Evolutionary conservation across 148 eudicot genomes (phyloP).

Genomic region (Amaranthus palmeri): DNA sequence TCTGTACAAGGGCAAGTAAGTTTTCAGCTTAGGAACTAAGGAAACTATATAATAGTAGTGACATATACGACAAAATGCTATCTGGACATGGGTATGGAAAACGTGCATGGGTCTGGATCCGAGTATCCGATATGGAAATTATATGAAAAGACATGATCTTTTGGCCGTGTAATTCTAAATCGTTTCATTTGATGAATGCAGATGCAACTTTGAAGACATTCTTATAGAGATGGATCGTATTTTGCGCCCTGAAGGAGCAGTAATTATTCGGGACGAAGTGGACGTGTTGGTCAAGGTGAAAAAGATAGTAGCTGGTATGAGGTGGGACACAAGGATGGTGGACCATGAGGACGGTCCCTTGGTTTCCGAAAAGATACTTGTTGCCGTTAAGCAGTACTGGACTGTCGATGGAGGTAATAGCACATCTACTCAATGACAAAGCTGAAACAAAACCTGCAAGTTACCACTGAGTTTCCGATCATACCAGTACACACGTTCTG

Average conservation of each 20-base stretch:
- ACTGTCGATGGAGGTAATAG: slow-evolving; percentile 54
- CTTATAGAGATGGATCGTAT: slow-evolving; percentile 95
- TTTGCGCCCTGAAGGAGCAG: slow-evolving; percentile 89
- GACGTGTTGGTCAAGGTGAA: slow-evolving; percentile 78
- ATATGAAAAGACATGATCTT: neutral
- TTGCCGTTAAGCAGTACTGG: slow-evolving; percentile 94
- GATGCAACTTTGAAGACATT: slow-evolving; percentile 81
- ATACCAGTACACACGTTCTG: neutral
- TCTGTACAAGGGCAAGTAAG: slow-evolving; percentile 84
- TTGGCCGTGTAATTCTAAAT: slow-evolving; percentile 1
- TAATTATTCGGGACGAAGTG: slow-evolving; percentile 80
- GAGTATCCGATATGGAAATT: too few species aligned
- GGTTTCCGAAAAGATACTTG: slow-evolving; percentile 65
- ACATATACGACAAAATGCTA: too few species aligned
- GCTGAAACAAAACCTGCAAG: neutral
- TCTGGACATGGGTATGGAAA: too few species aligned
- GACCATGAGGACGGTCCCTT: slow-evolving; percentile 97
- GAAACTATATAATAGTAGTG: too few species aligned
- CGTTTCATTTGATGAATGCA: slow-evolving; percentile 17
- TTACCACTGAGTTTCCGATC: neutral
- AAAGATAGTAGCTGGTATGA: slow-evolving; percentile 64
- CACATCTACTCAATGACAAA: slow-evolving; percentile 46
- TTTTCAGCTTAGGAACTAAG: neutral
- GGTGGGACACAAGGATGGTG: slow-evolving; percentile 68
- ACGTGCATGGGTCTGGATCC: too few species aligned